Evolutionary conservation across 1,284 basidiomycete genomes (phyloP).

Genomic region (Tremellales sp.): DNA sequence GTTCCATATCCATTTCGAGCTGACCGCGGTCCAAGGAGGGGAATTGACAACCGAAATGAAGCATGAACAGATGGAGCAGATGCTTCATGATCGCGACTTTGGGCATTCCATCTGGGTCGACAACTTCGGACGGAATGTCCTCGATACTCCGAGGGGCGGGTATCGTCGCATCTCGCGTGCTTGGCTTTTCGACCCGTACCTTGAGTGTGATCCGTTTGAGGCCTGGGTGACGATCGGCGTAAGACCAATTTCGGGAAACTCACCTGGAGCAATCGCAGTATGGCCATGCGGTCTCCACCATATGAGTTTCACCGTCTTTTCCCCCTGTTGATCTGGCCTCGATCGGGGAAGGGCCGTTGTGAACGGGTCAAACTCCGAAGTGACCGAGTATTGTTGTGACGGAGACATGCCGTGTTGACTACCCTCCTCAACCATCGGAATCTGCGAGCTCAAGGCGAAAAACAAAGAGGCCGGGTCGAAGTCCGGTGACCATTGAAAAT

Average conservation of each 20-base stretch:
- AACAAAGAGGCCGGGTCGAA: too few species aligned
- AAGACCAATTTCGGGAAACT: too few species aligned
- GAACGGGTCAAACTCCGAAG: background rate
- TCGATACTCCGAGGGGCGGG: too few species aligned
- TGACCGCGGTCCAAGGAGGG: slow-evolving; percentile 18
- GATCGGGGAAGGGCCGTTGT: too few species aligned
- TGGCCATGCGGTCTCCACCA: slow-evolving; percentile 39
- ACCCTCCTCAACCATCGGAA: too few species aligned
- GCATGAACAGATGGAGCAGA: slow-evolving; percentile 27
- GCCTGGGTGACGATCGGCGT: too few species aligned
- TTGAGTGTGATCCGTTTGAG: slow-evolving; percentile 32
- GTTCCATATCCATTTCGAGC: slow-evolving; percentile 18
- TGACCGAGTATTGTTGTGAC: too few species aligned
- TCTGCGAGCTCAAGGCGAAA: too few species aligned
- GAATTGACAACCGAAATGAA: slow-evolving; percentile 32
- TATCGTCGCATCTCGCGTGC: background rate
- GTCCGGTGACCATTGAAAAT: too few species aligned
- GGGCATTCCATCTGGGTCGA: slow-evolving; percentile 16
- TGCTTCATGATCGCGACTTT: slow-evolving; percentile 21
- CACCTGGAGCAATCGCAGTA: slow-evolving; percentile 35
- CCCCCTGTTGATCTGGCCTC: slow-evolving; percentile 5
- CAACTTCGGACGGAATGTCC: background rate
- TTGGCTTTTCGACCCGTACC: slow-evolving; percentile 24
- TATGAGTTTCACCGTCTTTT: slow-evolving; percentile 33
- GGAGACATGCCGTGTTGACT: too few species aligned